These are phyloP conservation scores for Aspergillus thermomutatus DNA, from an alignment of 2,329 filamentous ascomycete species.

Conservation along the genomic window DNA sequence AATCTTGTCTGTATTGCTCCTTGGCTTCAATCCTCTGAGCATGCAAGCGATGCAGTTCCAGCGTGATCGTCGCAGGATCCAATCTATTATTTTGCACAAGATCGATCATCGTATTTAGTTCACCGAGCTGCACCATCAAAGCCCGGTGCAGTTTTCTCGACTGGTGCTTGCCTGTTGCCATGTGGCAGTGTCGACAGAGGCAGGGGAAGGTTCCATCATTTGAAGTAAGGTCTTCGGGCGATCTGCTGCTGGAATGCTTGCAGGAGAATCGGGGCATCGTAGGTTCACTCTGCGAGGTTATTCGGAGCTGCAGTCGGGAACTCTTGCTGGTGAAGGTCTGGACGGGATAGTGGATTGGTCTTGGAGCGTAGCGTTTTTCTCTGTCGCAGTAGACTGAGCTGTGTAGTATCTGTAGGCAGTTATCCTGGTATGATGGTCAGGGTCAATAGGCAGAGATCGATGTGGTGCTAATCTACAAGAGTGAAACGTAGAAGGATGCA, in stretches of 20 bases:
- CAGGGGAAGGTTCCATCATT: not conserved
- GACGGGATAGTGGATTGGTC: not conserved
- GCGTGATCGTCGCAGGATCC: not conserved
- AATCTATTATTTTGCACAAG: not conserved
- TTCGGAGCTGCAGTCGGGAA: not conserved
- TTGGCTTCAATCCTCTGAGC: not conserved
- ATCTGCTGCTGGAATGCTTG: not conserved
- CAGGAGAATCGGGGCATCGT: not conserved
- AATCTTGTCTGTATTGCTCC: not conserved
- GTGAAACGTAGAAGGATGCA: not conserved
- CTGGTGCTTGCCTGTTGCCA: not conserved
- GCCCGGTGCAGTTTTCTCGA: not conserved
- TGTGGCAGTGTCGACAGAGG: not conserved
- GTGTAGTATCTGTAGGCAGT: not conserved
- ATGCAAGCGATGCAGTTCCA: constrained; percentile 1
- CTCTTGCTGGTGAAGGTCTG: not conserved
- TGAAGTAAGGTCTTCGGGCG: not conserved
- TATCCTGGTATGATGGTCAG: not conserved
- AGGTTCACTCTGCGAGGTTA: not conserved
- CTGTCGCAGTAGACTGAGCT: not conserved
- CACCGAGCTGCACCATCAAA: not conserved
- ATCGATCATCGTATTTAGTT: not conserved
- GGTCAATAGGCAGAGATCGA: not conserved
- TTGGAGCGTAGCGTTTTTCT: no score
- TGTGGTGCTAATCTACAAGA: not conserved